phyloP scores from a whole-genome alignment of 352 stramenopile genomes.

The Globisporangium sylvaticum region DNA sequence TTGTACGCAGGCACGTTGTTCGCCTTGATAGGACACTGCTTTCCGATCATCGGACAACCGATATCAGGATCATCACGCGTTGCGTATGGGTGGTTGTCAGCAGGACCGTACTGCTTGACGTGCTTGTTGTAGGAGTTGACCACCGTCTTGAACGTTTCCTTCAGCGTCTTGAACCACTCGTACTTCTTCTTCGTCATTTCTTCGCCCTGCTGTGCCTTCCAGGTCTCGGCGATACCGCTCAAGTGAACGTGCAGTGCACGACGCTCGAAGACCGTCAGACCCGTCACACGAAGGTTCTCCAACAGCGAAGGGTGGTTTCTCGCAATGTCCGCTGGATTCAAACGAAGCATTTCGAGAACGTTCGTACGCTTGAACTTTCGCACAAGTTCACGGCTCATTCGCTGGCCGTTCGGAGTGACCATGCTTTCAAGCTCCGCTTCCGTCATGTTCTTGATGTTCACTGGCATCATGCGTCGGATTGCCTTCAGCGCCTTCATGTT shows the following conservation, averaged over 20 bases:
- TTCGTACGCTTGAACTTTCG: slow-evolving; percentile 93
- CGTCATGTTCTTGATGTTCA: slow-evolving; percentile 90
- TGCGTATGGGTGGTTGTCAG: slow-evolving; percentile 85
- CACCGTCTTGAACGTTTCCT: slow-evolving; percentile 91
- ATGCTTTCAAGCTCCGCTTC: slow-evolving; percentile 77
- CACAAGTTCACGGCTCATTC: slow-evolving; percentile 73
- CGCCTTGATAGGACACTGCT: slow-evolving; percentile 89
- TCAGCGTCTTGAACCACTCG: slow-evolving; percentile 91
- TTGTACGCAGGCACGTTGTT: slow-evolving; percentile 72
- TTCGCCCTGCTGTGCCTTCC: slow-evolving; percentile 87
- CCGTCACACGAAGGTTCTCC: slow-evolving; percentile 89
- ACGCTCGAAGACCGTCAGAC: slow-evolving; percentile 88
- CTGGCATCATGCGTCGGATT: slow-evolving; percentile 90
- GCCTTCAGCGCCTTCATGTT: slow-evolving; percentile 88
- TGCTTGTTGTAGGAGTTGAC: slow-evolving; percentile 89
- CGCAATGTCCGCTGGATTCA: slow-evolving; percentile 83
- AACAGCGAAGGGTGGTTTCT: slow-evolving; percentile 88
- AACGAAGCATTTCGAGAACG: slow-evolving; percentile 86
- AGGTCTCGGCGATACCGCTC: slow-evolving; percentile 75
- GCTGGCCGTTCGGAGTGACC: slow-evolving; percentile 69
- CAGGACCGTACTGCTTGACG: slow-evolving; percentile 88
- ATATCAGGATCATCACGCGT: slow-evolving; percentile 80
- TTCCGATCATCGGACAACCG: slow-evolving; percentile 85
- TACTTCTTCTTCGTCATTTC: slow-evolving; percentile 92
- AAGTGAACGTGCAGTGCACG: slow-evolving; percentile 88